phyloP scores from a whole-genome alignment of 148 eudicot species.

The Spergularia bocconei region DNA sequence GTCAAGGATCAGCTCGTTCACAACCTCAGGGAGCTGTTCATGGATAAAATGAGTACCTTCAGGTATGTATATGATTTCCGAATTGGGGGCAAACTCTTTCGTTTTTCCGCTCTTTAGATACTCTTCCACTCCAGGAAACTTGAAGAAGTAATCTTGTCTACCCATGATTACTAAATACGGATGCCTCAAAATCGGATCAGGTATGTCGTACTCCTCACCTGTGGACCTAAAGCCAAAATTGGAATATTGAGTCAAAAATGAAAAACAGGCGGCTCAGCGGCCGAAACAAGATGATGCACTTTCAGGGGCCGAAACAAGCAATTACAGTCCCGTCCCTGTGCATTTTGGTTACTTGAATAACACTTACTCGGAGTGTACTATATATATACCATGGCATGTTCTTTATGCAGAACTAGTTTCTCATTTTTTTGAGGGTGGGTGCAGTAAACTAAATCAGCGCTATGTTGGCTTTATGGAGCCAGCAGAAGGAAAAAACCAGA shows the following conservation, averaged over 20 bases:
- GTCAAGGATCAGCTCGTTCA: slow-evolving; percentile 34
- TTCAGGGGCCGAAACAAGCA: not conserved
- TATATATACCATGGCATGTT: too few relatives aligned
- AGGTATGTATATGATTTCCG: slow-evolving; percentile 31
- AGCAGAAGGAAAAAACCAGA: too few relatives aligned
- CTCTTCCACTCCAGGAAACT: slow-evolving; percentile 44
- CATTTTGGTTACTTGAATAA: too few relatives aligned
- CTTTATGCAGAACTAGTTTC: too few relatives aligned
- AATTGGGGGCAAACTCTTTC: slow-evolving; percentile 31
- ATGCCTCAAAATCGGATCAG: slow-evolving; percentile 25
- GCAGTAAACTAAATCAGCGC: too few relatives aligned
- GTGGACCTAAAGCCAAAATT: slow-evolving; percentile 9
- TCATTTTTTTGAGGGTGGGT: too few relatives aligned
- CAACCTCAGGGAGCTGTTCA: slow-evolving; percentile 46
- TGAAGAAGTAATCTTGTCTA: slow-evolving; percentile 29
- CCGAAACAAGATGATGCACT: not conserved
- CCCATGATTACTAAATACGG: slow-evolving; percentile 28
- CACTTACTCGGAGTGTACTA: too few relatives aligned
- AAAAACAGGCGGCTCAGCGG: too few relatives aligned
- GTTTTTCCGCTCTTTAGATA: slow-evolving; percentile 27
- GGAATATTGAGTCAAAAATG: not conserved
- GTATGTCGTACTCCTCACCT: slow-evolving; percentile 21
- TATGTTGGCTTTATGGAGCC: too few relatives aligned
- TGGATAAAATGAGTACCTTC: slow-evolving; percentile 56
- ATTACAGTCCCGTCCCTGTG: too few relatives aligned